Evolutionary conservation across 805 yeast genomes (phyloP), one percentile per base, ranked within the genome.

Genomic region (Sungouiozyma intestinalis): DNA sequence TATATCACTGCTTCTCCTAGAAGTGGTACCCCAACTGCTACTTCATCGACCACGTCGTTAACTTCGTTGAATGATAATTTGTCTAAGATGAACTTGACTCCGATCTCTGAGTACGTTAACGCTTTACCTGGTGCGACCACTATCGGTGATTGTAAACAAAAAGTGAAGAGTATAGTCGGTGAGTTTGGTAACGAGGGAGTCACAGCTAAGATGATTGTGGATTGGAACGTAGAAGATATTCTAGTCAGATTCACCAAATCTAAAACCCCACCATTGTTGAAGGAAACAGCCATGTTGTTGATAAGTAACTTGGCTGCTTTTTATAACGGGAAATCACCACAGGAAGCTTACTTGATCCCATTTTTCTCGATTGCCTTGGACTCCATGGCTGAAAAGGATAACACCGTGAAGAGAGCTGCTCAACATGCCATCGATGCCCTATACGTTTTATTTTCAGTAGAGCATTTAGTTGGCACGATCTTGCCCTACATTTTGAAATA

Each of bases 391-490:
- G 97, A 92, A 55, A 92, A 90, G 64, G 97, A 90, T 55, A 81
- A 76, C 59, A 74, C 79, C 39, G 92, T 90, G 36, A 78, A 79
- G 60, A 77, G 94, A 58, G 81, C 94, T 33, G 94, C 95, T n/a
- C 85, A 80, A 61, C 67, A 76, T 36, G 81, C 95, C 9, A 66
- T 77, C 35, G 92, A 84, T 54, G 65, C 85, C 15, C 65, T 87
- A 33, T 74, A 78, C 52, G 81, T 79, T 7, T 65, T 76, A 48
- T 82, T 74, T 67, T 87, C 94, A 36, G 68, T 74, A 14, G 94
- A 85, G 63, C 88, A 92, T 1, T 71, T 81, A 42, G 78, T 87
- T 1, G 69, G 86, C n/a, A 73, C 76, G 14, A 71, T 88, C 31
- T 59, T 90, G 39, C 76, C 81, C 43, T 71, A 66, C 43, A 58